Base-by-base conservation (phyloP, 2,329 filamentous ascomycete species). In the Fusarium equiseti region DNA sequence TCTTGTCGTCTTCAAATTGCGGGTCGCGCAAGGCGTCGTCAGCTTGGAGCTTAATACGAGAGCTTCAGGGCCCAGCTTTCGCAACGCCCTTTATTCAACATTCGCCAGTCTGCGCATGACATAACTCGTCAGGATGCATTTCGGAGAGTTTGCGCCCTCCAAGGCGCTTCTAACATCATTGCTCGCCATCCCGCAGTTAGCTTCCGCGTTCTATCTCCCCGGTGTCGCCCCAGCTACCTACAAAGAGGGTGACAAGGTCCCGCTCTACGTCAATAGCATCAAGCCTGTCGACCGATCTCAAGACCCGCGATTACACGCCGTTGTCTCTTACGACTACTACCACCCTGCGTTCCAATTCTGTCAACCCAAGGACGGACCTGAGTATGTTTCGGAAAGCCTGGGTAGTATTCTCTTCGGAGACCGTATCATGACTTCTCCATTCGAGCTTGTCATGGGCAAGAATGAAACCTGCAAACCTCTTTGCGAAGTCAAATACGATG, bases 361-460 rank as follows among this genome's bases (percentile, higher is more conserved):
- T 81, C 83, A 88, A 74, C 96, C 95, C 3, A 83, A 92, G 59
- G 90, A 86, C 66, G 93, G 93, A 4, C 90, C 94, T 11, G 81
- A 95, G 79, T 88, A 92, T 83, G 89, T 97, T 24, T 91, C 93
- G 43, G 96, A 98, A 83, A 81, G 81, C 67, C 82, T 99, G 70
- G 96, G 96, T 26, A 98, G 95, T 85, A 99, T 99, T 78, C 83
- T 99, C 54, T 99, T 99, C 75, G 96, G 96, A 73, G 96, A 99
- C 82, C 90, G 96, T 60, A 99, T 99, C 83, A 94, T 94, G 83
- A 97, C 94, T n/a, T 98, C 95, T 38, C 93, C 95, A 0, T 97
- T 97, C 77, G 90, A 97, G 77, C 85, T 98, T 66, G 88, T 89
- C 73, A 98, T 99, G 95, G 89, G 83, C 59, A 84, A 89, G 68